phyloP scores from a whole-genome alignment of 495 filamentous ascomycete genomes.

The Aspergillus cristatus region DNA sequence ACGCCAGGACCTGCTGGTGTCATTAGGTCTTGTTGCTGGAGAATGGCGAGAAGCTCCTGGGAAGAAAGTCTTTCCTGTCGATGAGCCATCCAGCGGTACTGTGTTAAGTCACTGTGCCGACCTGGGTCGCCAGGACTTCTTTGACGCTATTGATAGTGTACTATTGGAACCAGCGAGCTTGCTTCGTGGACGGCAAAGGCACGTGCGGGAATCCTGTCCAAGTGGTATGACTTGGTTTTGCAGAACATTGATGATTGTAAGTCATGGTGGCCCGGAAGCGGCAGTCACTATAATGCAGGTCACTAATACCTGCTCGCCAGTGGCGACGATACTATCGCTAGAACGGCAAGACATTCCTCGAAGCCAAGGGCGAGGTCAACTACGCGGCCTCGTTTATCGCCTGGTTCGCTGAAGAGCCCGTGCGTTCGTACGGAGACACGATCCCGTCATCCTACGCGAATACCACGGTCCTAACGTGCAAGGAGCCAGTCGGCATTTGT shows the following conservation, averaged over 20 bases:
- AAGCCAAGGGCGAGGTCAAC: constrained; percentile 51
- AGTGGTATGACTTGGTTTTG: constrained; percentile 72
- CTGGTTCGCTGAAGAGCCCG: constrained; percentile 60
- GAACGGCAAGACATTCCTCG: constrained; percentile 59
- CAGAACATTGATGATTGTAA: constrained; percentile 74
- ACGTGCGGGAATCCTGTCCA: constrained; percentile 43
- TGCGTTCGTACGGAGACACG: constrained; percentile 50
- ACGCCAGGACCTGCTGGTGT: too few relatives aligned
- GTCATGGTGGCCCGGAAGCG: too few relatives aligned
- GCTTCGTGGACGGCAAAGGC: constrained; percentile 5
- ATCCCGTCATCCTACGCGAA: constrained; percentile 52
- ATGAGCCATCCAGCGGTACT: constrained; percentile 12
- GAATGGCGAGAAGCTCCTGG: too few relatives aligned
- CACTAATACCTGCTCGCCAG: too few relatives aligned
- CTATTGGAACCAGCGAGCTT: constrained; percentile 7
- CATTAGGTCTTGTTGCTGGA: too few relatives aligned
- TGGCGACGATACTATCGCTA: constrained; percentile 42
- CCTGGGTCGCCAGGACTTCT: constrained; percentile 15
- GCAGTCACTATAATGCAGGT: too few relatives aligned
- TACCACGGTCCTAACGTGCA: constrained; percentile 22
- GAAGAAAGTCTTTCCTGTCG: too few relatives aligned
- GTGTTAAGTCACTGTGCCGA: constrained; percentile 4
- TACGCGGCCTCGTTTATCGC: constrained; percentile 57
- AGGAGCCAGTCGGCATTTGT: constrained; percentile 28
- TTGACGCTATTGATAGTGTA: constrained; percentile 17